phyloP scores from a whole-genome alignment of 2,329 filamentous ascomycete genomes.

The Pseudocercospora ulei region DNA sequence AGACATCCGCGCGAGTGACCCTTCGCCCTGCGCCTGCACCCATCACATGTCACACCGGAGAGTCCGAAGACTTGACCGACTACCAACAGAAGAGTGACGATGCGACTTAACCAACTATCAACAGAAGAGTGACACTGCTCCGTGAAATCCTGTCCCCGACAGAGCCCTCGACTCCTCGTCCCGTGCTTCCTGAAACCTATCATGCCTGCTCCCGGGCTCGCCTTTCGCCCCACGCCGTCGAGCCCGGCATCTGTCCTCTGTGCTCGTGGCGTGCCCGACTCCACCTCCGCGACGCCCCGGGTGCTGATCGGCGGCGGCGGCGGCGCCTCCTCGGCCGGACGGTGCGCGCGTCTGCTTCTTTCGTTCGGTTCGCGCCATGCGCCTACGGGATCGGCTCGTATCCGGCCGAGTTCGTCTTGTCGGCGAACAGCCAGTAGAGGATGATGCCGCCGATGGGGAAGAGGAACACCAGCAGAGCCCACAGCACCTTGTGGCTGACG shows the following conservation, averaged over 20 bases:
- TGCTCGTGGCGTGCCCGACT: neutral
- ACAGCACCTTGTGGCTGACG: slow-evolving; percentile 50
- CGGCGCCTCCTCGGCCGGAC: neutral
- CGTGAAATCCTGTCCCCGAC: neutral
- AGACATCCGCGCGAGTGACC: no score
- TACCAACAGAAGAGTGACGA: no score
- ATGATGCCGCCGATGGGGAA: slow-evolving; percentile 54
- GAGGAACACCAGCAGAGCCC: slow-evolving; percentile 55
- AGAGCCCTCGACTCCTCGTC: neutral
- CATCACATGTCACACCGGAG: no score
- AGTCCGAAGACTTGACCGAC: no score
- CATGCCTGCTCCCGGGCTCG: neutral
- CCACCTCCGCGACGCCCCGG: no score
- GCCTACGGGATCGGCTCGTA: slow-evolving; percentile 44
- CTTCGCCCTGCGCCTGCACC: no score
- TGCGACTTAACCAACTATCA: no score
- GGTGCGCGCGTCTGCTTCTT: neutral
- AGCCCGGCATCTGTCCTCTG: neutral
- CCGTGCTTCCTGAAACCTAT: neutral
- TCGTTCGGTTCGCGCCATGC: neutral
- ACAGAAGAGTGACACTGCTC: no score
- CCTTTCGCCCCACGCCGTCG: no score
- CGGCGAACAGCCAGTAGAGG: slow-evolving; percentile 56
- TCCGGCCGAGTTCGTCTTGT: slow-evolving; percentile 48
- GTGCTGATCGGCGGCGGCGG: no score